phyloP scores from a whole-genome alignment of 2,329 filamentous ascomycete genomes.

The Geosmithia flava region DNA sequence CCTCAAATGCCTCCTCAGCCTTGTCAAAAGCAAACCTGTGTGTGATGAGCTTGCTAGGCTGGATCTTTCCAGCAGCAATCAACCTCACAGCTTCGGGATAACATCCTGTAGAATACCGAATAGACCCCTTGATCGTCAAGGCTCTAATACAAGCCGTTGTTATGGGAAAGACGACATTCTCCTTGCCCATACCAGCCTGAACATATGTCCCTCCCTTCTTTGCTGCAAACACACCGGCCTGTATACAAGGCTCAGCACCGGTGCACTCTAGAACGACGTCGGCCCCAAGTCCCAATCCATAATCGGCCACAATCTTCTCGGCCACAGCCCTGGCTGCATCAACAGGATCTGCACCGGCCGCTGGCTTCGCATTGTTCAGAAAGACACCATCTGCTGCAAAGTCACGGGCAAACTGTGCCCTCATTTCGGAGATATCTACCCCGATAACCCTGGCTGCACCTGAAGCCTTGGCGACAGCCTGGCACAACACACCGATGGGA shows the following conservation, averaged over 20 bases:
- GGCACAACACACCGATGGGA: conserved; percentile 77
- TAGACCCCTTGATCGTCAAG: conserved; percentile 34
- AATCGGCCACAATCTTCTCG: not conserved
- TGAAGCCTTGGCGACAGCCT: conserved; percentile 70
- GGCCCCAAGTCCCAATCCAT: not conserved
- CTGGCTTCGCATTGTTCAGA: not conserved
- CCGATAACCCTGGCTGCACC: conserved; percentile 71
- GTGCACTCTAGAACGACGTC: conserved; percentile 9
- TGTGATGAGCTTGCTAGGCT: no score
- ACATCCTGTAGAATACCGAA: conserved; percentile 35
- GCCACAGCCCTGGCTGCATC: no score
- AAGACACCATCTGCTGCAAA: conserved; percentile 1
- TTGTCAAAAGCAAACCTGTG: no score
- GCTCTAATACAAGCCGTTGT: conserved; percentile 31
- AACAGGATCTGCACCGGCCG: no score
- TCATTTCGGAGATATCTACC: conserved; percentile 72
- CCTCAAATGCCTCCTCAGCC: no score
- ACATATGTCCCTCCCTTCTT: conserved; percentile 38
- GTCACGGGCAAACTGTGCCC: conserved; percentile 62
- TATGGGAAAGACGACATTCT: conserved; percentile 41
- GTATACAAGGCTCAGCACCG: conserved; percentile 7
- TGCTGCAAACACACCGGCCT: conserved; percentile 13
- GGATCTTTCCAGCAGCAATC: conserved; percentile 32
- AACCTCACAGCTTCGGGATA: conserved; percentile 36
- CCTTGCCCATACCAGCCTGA: conserved; percentile 47